Evolutionary conservation across 208 protist genomes (phyloP), one percentile per base, ranked within the genome.

Genomic region (Leishmania turanica): DNA sequence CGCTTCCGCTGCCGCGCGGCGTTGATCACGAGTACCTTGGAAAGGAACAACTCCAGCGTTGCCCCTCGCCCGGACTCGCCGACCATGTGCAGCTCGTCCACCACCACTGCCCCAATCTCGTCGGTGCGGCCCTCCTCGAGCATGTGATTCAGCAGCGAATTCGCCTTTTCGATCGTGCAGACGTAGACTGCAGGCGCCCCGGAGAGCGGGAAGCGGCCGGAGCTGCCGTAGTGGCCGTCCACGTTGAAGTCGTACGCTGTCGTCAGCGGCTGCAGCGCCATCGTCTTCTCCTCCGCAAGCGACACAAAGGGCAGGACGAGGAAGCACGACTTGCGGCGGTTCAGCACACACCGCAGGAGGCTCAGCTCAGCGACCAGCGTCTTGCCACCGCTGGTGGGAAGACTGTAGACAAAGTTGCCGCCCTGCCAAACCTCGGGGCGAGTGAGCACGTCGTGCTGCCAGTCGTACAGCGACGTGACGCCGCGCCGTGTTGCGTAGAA

Each of bases 71-170:
- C 78, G 1, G 89, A 77, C 77, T 99, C 96, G 51, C 95, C 94
- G 47, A 99, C 49, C 97, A 99, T 99, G 93, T 99, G 98, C 54
- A 99, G 78, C 89, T 99, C 98, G 84, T 99, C 98, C 27, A 99
- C 92, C 58, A 99, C 96, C 31, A 98, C 87, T 3, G 85, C 54
- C 27, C 96, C 94, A 9, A 99, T 72, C 80, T 97, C 90, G 37
- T 85, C 74, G 13, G 83, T 69, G 24, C 89, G 80, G 24, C 84
- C 81, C 74, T 98, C 88, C 66, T 93, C 89, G 42, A 98, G 76
- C 80, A 98, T 84, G 54, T 92, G 82, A 84, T 98, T 98, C 24
- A 99, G 56, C 53, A 99, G 77, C n/a, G 85, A 82, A 84, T 97
- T 97, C 21, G 95, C 97, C 90, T 98, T 99, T 79, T 99, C 98